Evolutionary conservation across 805 yeast genomes (phyloP).

Genomic region (Priceomyces fermenticarens): DNA sequence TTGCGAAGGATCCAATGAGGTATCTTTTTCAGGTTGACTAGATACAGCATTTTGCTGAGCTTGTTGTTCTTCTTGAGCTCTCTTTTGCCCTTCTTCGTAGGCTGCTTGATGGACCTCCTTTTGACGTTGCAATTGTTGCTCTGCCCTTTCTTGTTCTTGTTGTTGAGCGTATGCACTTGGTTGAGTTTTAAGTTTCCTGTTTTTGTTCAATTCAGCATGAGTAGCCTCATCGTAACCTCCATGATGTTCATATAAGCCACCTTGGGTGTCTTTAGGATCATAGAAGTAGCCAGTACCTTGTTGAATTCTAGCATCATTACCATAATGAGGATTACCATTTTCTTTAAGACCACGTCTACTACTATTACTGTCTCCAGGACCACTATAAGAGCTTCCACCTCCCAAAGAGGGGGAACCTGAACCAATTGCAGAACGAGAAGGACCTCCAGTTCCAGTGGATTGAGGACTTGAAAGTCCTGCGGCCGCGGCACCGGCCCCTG

Average conservation of each 20-base stretch:
- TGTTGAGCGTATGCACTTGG: slow-evolving; percentile 17
- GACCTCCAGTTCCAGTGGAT: neutral
- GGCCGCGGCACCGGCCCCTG: neutral
- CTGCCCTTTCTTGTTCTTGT: slow-evolving; percentile 10
- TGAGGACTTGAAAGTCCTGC: neutral
- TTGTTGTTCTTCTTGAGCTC: slow-evolving; percentile 9
- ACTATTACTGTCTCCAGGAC: neutral
- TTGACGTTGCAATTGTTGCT: slow-evolving; percentile 7
- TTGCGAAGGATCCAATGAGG: slow-evolving; percentile 17
- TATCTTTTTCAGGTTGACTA: neutral
- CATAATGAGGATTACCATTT: slow-evolving; percentile 25
- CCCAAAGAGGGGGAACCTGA: neutral
- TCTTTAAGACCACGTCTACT: slow-evolving; percentile 9
- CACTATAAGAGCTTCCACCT: neutral
- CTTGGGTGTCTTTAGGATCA: slow-evolving; percentile 37
- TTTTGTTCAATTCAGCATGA: slow-evolving; percentile 14
- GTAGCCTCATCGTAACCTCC: slow-evolving; percentile 22
- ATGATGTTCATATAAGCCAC: slow-evolving; percentile 20
- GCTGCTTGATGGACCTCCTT: slow-evolving; percentile 14
- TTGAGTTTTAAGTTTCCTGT: slow-evolving; percentile 19
- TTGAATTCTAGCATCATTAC: slow-evolving; percentile 24
- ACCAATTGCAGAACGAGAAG: neutral
- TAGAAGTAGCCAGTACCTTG: slow-evolving; percentile 31
- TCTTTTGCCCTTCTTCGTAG: slow-evolving; percentile 12
- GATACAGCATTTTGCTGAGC: neutral